Base-by-base conservation (phyloP, 2,329 filamentous ascomycete genomes). In the Colletotrichum scovillei region DNA sequence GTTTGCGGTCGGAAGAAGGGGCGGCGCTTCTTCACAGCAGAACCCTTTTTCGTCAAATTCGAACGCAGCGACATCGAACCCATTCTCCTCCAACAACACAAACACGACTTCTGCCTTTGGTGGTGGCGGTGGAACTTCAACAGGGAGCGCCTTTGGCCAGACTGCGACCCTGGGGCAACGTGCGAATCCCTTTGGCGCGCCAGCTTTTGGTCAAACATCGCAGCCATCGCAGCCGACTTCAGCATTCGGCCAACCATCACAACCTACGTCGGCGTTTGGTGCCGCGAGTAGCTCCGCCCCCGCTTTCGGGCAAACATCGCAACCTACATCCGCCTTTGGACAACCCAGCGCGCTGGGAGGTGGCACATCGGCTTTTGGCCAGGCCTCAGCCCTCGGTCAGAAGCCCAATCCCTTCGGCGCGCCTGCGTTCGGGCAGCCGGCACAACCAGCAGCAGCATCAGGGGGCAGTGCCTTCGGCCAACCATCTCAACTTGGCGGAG, bases 1-100 rank as follows among this genome's bases (percentile, higher is more conserved):
- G 60, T 90, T 89, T 74, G 78, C 81, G 0, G 82, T 83, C 11
- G 84, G 84, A 46, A 83, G 79, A 75, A 76, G 79, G 75, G 73
- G 69, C 1, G 32, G 69, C 0, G 32, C 69, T 2, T 53, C 72
- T 42, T 76, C 78, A 46, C 80, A 83, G 42, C 55, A 67, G 38
- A 75, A 70, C 59, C 73, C 81, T 82, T 60, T 77, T 73, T 63
- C 63, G 35, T 69, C 75, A 26, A 79, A 82, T 49, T 80, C 82
- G 3, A 80, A 80, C 59, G 72, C 75, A 30, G 53, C 53, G 16
- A 64, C 62, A 3, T 55, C 74, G 16, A 75, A 75, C n/a, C 68
- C 74, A 0, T 75, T 75, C 46, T 72, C 72, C 28, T 49, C 59
- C 7, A 71, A 65, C 19, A 46, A 7, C 6, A 7, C 9, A 55